These are phyloP conservation scores for Diplodia corticola DNA, from an alignment of 2,329 filamentous ascomycete genomes.

Conservation along the genomic window DNA sequence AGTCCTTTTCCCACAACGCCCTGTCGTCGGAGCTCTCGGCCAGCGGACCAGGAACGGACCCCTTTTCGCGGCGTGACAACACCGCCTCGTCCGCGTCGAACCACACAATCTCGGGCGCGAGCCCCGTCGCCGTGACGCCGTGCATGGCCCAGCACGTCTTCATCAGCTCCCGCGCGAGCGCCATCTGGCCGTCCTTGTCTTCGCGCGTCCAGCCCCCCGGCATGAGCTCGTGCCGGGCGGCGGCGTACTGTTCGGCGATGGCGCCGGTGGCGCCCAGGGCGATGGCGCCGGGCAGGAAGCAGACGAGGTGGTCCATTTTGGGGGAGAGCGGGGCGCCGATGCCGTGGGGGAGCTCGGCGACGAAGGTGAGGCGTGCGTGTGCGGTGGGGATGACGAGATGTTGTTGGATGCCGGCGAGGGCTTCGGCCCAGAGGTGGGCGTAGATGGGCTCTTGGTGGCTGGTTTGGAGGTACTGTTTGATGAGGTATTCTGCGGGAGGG, in stretches of 20 bases:
- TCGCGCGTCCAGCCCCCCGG: constrained; percentile 68
- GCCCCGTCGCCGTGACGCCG: constrained; percentile 80
- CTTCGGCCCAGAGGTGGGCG: constrained; percentile 87
- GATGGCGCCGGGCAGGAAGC: constrained; percentile 96
- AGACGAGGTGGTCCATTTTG: constrained; percentile 98
- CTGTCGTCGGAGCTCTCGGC: constrained; percentile 38
- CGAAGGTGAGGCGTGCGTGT: constrained; percentile 67
- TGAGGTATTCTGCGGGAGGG: constrained; percentile 90
- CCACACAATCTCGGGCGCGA: constrained; percentile 91
- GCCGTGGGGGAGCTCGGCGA: constrained; percentile 81
- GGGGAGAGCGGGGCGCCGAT: constrained; percentile 66
- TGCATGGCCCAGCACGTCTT: constrained; percentile 99
- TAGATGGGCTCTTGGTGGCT: constrained; percentile 86
- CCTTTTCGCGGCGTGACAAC: constrained; percentile 51
- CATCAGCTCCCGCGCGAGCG: constrained; percentile 84
- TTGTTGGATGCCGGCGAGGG: constrained; percentile 81
- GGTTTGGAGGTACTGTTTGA: constrained; percentile 97
- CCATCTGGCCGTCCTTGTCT: constrained; percentile 75
- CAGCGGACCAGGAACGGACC: constrained; percentile 44
- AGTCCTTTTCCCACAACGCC: constrained; percentile 74
- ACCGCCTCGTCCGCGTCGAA: constrained; percentile 73
- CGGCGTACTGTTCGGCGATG: constrained; percentile 66
- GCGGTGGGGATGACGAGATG: constrained; percentile 77
- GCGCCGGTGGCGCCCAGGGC: constrained; percentile 84
- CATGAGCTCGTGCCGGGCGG: constrained; percentile 66